These are phyloP conservation scores for Camellia granthamiana DNA, from an alignment of 148 eudicot species.

Conservation along the genomic window DNA sequence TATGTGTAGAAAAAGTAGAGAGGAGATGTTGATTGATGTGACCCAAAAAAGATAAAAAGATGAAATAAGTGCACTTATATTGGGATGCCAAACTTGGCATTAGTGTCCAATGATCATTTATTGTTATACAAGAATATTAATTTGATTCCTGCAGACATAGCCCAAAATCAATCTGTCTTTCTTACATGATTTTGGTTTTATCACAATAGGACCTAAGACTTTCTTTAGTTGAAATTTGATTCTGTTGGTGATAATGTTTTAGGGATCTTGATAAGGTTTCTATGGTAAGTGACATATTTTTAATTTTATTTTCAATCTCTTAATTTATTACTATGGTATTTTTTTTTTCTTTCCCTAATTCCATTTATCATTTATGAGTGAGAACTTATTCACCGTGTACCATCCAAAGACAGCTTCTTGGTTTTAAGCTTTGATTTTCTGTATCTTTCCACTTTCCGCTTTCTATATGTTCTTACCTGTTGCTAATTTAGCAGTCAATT, in stretches of 20 bases:
- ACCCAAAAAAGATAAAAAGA: no score
- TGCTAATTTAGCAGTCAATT: not conserved
- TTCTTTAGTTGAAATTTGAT: not conserved
- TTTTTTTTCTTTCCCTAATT: not conserved
- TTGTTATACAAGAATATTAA: not conserved
- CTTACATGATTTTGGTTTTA: not conserved
- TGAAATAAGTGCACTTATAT: no score
- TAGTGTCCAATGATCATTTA: not conserved
- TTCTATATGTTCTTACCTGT: constrained; percentile 8
- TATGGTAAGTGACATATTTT: not conserved
- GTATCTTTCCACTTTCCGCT: not conserved
- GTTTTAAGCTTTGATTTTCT: not conserved
- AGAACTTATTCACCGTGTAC: not conserved
- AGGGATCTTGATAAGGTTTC: not conserved
- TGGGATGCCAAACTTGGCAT: no score
- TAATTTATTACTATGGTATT: not conserved
- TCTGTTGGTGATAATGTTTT: not conserved
- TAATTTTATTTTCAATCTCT: not conserved
- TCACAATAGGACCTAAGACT: no score
- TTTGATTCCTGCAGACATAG: not conserved
- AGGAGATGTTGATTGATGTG: no score
- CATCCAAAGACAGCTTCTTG: constrained; percentile 6
- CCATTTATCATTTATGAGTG: not conserved
- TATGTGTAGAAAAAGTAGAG: no score
- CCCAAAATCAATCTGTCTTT: not conserved